These are phyloP conservation scores for Rosa chinensis DNA, from an alignment of 306 rosid genomes.

Conservation along the genomic window DNA sequence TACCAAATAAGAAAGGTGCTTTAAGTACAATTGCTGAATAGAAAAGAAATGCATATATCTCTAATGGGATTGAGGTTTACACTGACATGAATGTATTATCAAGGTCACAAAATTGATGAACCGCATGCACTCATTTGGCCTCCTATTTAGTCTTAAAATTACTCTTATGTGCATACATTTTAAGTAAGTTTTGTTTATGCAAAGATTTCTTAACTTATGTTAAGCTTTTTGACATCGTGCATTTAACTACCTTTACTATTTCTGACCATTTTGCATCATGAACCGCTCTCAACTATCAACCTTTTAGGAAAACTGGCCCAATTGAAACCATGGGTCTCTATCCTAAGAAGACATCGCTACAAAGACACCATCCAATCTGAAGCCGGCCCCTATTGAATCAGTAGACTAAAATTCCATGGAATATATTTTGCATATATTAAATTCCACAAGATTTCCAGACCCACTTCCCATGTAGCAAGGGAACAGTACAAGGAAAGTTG, in stretches of 20 bases:
- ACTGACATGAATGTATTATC: constrained; percentile 20
- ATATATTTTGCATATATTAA: neutral
- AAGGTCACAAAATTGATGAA: constrained; percentile 7
- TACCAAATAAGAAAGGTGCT: constrained; percentile 62
- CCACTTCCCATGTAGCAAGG: constrained; percentile 6
- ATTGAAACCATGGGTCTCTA: neutral
- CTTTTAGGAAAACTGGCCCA: neutral
- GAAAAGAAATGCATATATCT: constrained; percentile 25
- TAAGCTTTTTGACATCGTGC: constrained; percentile 1
- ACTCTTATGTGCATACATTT: neutral
- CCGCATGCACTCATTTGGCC: neutral
- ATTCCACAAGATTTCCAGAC: constrained; percentile 17
- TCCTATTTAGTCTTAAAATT: constrained; percentile 11
- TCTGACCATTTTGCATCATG: constrained; percentile 1
- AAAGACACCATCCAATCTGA: constrained; percentile 6
- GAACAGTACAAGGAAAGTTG: constrained; percentile 7
- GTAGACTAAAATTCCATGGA: neutral
- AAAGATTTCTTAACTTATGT: constrained; percentile 2
- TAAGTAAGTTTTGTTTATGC: constrained; percentile 11
- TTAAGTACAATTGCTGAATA: constrained; percentile 44
- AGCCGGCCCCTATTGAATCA: neutral
- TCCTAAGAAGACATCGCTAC: neutral
- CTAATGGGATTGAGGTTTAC: constrained; percentile 22
- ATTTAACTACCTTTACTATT: neutral
- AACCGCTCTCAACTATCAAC: constrained; percentile 1